Conservation (phyloP, 495 filamentous ascomycete species). For the Amniculicola lignicola region DNA sequence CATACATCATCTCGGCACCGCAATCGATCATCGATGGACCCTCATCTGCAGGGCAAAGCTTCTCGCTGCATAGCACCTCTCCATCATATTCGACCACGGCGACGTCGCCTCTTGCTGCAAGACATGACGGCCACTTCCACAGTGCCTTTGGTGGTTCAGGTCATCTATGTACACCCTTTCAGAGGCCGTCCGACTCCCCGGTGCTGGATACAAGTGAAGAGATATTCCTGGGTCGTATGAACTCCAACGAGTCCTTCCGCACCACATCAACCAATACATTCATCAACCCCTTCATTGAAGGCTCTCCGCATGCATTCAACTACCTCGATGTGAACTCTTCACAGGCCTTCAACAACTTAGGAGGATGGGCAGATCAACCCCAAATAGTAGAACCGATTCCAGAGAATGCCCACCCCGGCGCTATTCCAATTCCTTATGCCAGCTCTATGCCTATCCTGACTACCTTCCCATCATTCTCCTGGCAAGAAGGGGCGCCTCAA, state of each 20-base stretch:
- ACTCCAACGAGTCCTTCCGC: constrained; percentile 1
- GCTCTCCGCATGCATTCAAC: constrained; percentile 20
- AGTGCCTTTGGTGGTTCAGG: not conserved
- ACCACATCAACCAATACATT: constrained; percentile 1
- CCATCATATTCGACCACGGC: constrained; percentile 18
- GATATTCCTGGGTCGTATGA: not conserved
- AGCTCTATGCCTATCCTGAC: not conserved
- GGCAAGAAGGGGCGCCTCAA: not conserved
- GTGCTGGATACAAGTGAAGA: constrained; percentile 3
- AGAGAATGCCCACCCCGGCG: constrained; percentile 7
- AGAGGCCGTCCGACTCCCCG: not conserved
- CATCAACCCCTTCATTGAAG: constrained; percentile 17
- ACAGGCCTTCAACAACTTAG: constrained; percentile 18
- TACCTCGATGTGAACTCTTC: constrained; percentile 10
- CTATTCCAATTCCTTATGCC: constrained; percentile 15
- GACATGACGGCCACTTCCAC: not conserved
- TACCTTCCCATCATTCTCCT: constrained; percentile 3
- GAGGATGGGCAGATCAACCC: constrained; percentile 25
- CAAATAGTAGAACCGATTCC: constrained; percentile 15
- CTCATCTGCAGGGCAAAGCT: constrained; percentile 6
- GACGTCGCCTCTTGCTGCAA: constrained; percentile 13
- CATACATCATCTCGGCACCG: constrained; percentile 16
- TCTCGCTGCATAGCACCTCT: constrained; percentile 18
- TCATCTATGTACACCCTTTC: not conserved
- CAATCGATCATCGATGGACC: constrained; percentile 13